These are phyloP conservation scores for Solanum sitiens DNA, from an alignment of 257 asterid genomes.

Conservation along the genomic window DNA sequence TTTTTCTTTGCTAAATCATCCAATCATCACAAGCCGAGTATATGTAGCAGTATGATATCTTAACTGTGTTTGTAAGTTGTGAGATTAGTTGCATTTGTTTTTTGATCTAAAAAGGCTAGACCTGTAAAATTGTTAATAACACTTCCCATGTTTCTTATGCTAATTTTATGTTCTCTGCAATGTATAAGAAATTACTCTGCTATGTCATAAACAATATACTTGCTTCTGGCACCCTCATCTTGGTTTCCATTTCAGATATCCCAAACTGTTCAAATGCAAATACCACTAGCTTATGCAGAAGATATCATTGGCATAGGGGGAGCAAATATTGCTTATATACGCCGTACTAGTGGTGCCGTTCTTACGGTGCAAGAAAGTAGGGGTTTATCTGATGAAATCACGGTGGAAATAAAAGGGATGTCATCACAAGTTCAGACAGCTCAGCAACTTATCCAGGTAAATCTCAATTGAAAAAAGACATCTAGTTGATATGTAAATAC, in stretches of 20 bases:
- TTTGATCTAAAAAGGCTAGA: neutral
- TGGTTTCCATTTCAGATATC: neutral
- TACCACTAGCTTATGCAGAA: constrained; percentile 80
- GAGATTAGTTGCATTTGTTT: neutral
- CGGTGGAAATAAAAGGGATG: constrained; percentile 84
- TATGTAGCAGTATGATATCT: neutral
- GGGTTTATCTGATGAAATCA: constrained; percentile 62
- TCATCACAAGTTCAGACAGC: constrained; percentile 79
- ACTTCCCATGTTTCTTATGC: neutral
- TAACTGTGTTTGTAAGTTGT: neutral
- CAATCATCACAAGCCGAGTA: neutral
- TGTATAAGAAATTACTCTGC: neutral
- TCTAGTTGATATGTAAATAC: neutral
- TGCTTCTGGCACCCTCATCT: neutral
- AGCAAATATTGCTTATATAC: constrained; percentile 63
- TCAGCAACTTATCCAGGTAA: constrained; percentile 78
- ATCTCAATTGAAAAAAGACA: neutral
- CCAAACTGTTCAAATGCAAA: constrained; percentile 36
- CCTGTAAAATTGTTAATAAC: neutral
- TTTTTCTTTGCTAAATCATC: neutral
- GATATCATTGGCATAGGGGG: constrained; percentile 84
- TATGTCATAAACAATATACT: neutral
- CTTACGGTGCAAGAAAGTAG: constrained; percentile 76
- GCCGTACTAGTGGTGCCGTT: constrained; percentile 75
- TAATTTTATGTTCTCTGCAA: neutral